Conservation (phyloP, 352 stramenopile genomes). For the Phytopythium aichiense region DNA sequence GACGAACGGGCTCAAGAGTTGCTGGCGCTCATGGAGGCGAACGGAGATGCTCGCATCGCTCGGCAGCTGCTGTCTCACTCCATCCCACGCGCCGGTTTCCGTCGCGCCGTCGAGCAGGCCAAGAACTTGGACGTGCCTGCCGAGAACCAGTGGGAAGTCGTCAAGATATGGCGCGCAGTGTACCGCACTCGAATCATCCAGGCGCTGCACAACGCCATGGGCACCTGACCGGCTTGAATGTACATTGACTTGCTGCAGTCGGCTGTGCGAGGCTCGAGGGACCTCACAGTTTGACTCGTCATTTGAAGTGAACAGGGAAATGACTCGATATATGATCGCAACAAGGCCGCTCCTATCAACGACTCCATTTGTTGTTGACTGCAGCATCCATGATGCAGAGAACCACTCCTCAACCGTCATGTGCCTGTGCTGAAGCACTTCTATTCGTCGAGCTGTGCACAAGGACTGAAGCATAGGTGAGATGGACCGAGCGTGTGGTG, state of each 20-base stretch:
- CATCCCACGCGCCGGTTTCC: slow-evolving; percentile 26
- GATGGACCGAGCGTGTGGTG: background rate
- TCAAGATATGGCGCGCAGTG: slow-evolving; percentile 58
- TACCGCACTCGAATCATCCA: slow-evolving; percentile 47
- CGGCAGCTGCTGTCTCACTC: slow-evolving; percentile 28
- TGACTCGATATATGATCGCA: background rate
- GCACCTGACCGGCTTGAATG: background rate
- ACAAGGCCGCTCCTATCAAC: background rate
- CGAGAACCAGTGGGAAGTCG: slow-evolving; percentile 32
- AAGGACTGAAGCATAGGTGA: background rate
- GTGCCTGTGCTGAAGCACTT: background rate
- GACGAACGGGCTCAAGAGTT: slow-evolving; percentile 21
- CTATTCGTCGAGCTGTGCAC: background rate
- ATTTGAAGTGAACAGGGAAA: background rate
- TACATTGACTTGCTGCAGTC: background rate
- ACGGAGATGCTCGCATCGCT: slow-evolving; percentile 38
- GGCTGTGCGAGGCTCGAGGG: no score
- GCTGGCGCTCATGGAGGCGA: slow-evolving; percentile 48
- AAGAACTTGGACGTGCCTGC: slow-evolving; percentile 27
- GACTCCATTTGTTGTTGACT: background rate
- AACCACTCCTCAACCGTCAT: background rate
- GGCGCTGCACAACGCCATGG: slow-evolving; percentile 14
- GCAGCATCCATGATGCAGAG: background rate
- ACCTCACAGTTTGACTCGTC: background rate
- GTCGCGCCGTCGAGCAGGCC: slow-evolving; percentile 38